These are phyloP conservation scores for Grigorovia humatica DNA, from an alignment of 805 yeast genomes.

Conservation along the genomic window DNA sequence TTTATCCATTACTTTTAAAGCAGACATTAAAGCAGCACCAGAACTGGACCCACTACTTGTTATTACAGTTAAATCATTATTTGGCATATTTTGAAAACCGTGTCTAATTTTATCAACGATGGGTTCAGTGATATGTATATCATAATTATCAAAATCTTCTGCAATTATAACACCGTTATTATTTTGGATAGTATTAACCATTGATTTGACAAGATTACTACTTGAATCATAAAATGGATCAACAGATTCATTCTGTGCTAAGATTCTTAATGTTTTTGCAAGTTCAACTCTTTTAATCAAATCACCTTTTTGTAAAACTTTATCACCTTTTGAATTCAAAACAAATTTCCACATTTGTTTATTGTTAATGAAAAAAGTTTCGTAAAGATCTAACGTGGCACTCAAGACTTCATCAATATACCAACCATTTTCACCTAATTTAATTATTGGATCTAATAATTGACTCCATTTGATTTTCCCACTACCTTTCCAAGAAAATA, in stretches of 20 bases:
- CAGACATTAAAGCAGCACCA: conserved; percentile 74
- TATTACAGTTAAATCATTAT: conserved; percentile 37
- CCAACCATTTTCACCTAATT: conserved; percentile 59
- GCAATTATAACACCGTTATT: conserved; percentile 58
- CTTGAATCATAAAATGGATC: conserved; percentile 76
- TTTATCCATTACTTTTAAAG: conserved; percentile 51
- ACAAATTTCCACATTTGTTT: conserved; percentile 48
- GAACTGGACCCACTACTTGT: conserved; percentile 68
- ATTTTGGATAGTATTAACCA: conserved; percentile 40
- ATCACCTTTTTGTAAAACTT: conserved; percentile 48
- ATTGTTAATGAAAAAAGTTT: conserved; percentile 25
- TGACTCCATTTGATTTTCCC: conserved; percentile 65
- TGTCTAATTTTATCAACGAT: conserved; percentile 14
- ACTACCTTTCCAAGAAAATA: conserved; percentile 53
- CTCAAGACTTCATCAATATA: conserved; percentile 36
- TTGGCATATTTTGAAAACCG: conserved; percentile 25
- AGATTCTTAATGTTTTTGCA: conserved; percentile 54
- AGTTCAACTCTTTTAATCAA: conserved; percentile 44
- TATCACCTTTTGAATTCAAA: conserved; percentile 27
- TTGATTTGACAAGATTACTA: conserved; percentile 57
- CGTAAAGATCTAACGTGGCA: conserved; percentile 33
- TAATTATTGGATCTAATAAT: conserved; percentile 64
- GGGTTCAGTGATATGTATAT: conserved; percentile 37
- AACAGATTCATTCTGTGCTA: conserved; percentile 70
- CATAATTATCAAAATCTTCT: conserved; percentile 59